A percentile compares a stretch with the other conserved stretches of the same genome.
These are phyloP conservation scores for Stramenopiles sp. DNA, from an alignment of 352 stramenopile species.

Conservation along the genomic window DNA sequence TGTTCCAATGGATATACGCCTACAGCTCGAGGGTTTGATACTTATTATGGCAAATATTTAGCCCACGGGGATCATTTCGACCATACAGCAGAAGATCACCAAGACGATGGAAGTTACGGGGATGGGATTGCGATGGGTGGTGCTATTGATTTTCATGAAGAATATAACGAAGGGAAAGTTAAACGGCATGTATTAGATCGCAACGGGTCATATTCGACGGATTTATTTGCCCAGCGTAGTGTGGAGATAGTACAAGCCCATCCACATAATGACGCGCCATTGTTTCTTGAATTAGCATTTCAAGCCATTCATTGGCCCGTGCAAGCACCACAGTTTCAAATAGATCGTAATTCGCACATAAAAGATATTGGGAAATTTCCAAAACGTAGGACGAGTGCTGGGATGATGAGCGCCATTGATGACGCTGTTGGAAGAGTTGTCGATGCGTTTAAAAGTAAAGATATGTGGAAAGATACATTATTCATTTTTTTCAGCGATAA, in stretches of 20 bases:
- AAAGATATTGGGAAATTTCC: not conserved
- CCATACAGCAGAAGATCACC: not conserved
- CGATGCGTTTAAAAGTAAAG: slow-evolving; percentile 8
- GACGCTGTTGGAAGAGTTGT: slow-evolving; percentile 16
- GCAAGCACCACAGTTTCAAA: slow-evolving; percentile 18
- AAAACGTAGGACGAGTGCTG: not conserved
- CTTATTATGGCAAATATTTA: not conserved
- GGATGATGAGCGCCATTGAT: slow-evolving; percentile 24
- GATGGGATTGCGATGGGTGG: too few species aligned
- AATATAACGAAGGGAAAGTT: too few species aligned
- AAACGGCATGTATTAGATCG: not conserved
- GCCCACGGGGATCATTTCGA: not conserved
- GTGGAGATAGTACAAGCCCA: too few species aligned
- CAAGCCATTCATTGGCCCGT: slow-evolving; percentile 22
- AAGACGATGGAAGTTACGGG: too few species aligned
- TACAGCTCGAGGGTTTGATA: slow-evolving; percentile 22
- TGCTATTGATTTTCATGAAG: too few species aligned
- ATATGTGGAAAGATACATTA: slow-evolving; percentile 24
- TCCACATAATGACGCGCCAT: too few species aligned
- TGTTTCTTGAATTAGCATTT: slow-evolving; percentile 22
- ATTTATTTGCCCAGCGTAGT: not conserved
- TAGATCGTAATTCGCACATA: slow-evolving; percentile 19
- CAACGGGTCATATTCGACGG: not conserved
- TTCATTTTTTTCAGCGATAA: slow-evolving; percentile 24
- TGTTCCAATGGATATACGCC: slow-evolving; percentile 22